phyloP scores from a whole-genome alignment of 306 rosid species.

The Vicia sativa region DNA sequence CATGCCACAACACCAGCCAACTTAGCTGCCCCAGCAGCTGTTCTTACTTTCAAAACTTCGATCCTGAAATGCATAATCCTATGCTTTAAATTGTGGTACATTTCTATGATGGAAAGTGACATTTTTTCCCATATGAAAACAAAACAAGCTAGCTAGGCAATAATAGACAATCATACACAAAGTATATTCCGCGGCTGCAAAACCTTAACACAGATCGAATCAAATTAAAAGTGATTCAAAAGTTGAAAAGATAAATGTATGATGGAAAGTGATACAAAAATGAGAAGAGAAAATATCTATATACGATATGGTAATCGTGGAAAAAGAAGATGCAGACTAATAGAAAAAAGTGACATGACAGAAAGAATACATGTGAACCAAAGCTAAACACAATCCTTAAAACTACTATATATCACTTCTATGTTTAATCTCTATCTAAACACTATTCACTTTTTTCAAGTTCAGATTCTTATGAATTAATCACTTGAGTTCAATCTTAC shows the following conservation, averaged over 20 bases:
- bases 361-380: neutral
- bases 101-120: too few species aligned
- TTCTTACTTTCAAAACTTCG: conserved; percentile 63
- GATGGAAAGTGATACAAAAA: neutral
- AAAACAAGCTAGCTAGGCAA: conserved; percentile 4
- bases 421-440: too few species aligned
- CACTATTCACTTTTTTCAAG: too few species aligned
- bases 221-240: neutral
- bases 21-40: conserved; percentile 65
- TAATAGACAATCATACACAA: neutral
- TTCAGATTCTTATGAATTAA: too few species aligned
- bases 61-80: conserved; percentile 45
- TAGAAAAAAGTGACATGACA: neutral
- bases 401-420: neutral
- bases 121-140: neutral
- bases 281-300: neutral
- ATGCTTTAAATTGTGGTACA: too few species aligned
- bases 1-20: conserved; percentile 64
- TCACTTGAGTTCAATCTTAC: too few species aligned
- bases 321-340: neutral
- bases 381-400: neutral
- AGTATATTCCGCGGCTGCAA: neutral
- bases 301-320: neutral
- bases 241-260: neutral
- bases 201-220: conserved; percentile 1